Evolutionary conservation across 2,329 filamentous ascomycete genomes (phyloP).

Genomic region (Coniochaeta sp.): DNA sequence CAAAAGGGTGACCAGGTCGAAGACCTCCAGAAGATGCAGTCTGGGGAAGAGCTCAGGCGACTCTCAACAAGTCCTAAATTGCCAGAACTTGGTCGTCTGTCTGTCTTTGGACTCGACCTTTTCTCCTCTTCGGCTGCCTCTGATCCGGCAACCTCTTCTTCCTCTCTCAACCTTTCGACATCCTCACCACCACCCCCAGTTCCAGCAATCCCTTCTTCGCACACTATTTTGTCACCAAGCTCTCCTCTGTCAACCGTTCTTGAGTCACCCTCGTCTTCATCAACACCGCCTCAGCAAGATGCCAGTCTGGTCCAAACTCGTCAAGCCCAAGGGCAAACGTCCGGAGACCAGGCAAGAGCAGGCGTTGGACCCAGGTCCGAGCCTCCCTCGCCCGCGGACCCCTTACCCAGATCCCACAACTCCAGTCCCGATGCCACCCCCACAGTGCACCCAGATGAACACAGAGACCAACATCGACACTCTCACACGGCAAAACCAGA

Average conservation of each 20-base stretch:
- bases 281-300: neutral
- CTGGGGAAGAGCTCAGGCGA: slow-evolving; percentile 16
- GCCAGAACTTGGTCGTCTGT: slow-evolving; percentile 50
- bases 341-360: neutral
- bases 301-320: neutral
- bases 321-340: neutral
- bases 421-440: neutral
- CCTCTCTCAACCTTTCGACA: neutral
- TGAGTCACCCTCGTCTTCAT: neutral
- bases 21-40: slow-evolving; percentile 8
- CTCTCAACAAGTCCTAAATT: slow-evolving; percentile 49
- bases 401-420: neutral
- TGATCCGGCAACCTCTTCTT: neutral
- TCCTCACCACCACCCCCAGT: slow-evolving; percentile 8
- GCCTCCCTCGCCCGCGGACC: neutral
- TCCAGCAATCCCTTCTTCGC: slow-evolving; percentile 8
- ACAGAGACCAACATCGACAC: neutral
- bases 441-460: neutral
- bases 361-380: neutral
- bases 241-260: neutral
- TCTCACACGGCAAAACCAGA: neutral
- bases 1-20: neutral
- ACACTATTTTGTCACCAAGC: neutral
- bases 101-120: slow-evolving; percentile 51
- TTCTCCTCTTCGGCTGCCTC: slow-evolving; percentile 29